Conservation (phyloP, 2,329 filamentous ascomycete genomes). For the Penicillium crustosum region DNA sequence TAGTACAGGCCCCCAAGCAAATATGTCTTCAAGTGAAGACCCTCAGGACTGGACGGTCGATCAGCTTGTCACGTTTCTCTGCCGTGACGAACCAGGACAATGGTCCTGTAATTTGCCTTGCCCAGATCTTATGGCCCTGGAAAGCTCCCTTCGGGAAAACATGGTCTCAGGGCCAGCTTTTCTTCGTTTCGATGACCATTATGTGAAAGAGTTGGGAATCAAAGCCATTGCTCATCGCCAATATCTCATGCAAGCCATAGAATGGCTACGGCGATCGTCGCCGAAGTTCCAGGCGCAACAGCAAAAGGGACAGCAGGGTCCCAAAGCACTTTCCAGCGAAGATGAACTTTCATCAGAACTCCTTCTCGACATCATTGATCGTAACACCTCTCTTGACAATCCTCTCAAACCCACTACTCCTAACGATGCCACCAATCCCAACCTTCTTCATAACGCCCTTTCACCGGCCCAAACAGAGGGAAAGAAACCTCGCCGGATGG, state of each 20-base stretch:
- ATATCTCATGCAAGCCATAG: not conserved
- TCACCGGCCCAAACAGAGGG: not conserved
- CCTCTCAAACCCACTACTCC: too few relatives aligned
- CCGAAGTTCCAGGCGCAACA: not conserved
- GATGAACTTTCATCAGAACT: not conserved
- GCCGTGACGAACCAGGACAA: not conserved
- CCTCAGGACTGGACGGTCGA: not conserved
- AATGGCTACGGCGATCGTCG: not conserved
- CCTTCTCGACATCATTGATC: too few relatives aligned
- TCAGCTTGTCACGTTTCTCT: not conserved
- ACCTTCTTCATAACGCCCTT: not conserved
- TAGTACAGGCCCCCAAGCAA: not conserved
- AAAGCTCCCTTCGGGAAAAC: not conserved
- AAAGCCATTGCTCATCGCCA: not conserved
- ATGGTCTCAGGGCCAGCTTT: not conserved
- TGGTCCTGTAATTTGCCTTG: not conserved
- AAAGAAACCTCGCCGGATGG: not conserved
- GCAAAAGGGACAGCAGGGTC: not conserved
- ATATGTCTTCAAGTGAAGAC: not conserved
- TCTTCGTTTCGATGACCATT: too few relatives aligned
- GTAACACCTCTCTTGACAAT: not conserved
- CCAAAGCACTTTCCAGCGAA: not conserved
- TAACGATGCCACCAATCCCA: not conserved
- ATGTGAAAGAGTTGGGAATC: not conserved
- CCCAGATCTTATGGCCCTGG: not conserved